Conservation (phyloP, 495 filamentous ascomycete genomes). For the Talaromyces stipitatus region DNA sequence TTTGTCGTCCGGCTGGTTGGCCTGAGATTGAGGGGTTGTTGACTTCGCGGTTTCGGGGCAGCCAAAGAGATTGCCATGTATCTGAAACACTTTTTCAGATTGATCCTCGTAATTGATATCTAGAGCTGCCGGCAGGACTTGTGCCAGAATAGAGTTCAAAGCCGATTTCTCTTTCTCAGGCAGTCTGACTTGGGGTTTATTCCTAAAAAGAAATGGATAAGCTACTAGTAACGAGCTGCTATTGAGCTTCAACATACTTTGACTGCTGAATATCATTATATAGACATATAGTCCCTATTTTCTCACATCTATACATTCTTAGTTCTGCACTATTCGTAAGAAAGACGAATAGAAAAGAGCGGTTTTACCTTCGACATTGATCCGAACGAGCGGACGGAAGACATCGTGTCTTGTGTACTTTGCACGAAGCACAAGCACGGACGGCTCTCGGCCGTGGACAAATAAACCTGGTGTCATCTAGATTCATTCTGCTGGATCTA, state of each 20-base stretch:
- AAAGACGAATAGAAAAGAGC: neutral
- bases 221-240: neutral
- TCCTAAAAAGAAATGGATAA: neutral
- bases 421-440: conserved; percentile 1
- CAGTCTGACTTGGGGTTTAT: neutral
- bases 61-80: conserved; percentile 1
- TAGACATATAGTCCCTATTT: neutral
- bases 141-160: neutral
- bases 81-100: neutral
- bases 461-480: neutral
- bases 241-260: neutral
- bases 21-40: neutral
- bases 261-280: neutral
- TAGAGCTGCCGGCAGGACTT: neutral
- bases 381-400: neutral
- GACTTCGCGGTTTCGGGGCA: neutral
- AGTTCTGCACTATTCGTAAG: neutral
- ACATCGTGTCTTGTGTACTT: conserved; percentile 1
- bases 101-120: conserved; percentile 1
- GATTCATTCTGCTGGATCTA: neutral
- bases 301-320: neutral
- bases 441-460: conserved; percentile 1
- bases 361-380: conserved; percentile 2
- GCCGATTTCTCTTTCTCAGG: neutral
- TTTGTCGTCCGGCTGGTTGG: neutral